Evolutionary conservation across 2,329 filamentous ascomycete genomes (phyloP).

Genomic region (Trichoderma semiorbis): DNA sequence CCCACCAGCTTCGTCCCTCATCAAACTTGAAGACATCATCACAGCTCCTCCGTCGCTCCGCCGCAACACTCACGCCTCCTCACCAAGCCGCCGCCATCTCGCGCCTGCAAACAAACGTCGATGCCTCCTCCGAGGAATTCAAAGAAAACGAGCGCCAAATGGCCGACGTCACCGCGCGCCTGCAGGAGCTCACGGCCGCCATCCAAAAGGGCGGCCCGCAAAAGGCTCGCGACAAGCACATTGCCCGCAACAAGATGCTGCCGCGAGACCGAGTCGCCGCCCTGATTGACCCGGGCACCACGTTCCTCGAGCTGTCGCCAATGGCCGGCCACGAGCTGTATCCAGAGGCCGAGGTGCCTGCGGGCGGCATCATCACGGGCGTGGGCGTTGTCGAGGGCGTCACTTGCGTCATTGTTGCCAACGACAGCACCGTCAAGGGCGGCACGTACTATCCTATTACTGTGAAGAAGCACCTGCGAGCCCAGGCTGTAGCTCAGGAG

Average conservation of each 20-base stretch:
- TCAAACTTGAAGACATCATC: background rate
- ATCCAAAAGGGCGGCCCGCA: conserved; percentile 74
- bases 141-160: conserved; percentile 77
- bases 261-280: conserved; percentile 84
- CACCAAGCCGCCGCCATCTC: conserved; percentile 83
- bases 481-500: conserved; percentile 85
- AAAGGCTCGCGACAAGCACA: conserved; percentile 83
- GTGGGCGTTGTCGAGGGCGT: conserved; percentile 88
- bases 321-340: conserved; percentile 86
- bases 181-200: conserved; percentile 67
- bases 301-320: conserved; percentile 91
- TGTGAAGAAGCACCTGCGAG: conserved; percentile 93
- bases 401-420: conserved; percentile 88
- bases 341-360: conserved; percentile 79
- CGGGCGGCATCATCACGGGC: conserved; percentile 88
- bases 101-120: conserved; percentile 70
- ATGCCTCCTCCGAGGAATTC: conserved; percentile 74
- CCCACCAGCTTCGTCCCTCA: conserved; percentile 32
- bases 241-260: conserved; percentile 88
- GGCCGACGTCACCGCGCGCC: conserved; percentile 64
- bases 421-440: conserved; percentile 96
- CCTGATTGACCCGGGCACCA: conserved; percentile 82
- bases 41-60: conserved; percentile 32
- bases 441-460: conserved; percentile 97
- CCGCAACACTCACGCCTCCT: conserved; percentile 75